Conservation (phyloP, 805 yeast genomes). For the Sugiyamaella americana region DNA sequence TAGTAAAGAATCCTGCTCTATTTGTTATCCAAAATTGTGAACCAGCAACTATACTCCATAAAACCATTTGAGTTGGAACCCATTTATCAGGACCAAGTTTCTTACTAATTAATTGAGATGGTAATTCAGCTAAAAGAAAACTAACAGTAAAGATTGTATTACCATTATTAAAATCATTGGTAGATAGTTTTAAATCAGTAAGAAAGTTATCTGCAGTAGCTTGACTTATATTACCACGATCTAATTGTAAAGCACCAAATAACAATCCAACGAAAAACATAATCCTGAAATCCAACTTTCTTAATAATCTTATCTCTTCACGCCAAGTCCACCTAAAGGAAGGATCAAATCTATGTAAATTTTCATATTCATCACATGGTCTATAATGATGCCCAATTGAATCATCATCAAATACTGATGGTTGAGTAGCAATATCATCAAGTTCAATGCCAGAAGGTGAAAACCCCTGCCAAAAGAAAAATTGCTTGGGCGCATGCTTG, state of each 20-base stretch:
- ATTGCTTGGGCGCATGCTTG: constrained; percentile 29
- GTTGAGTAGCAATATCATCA: constrained; percentile 7
- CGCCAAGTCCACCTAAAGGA: constrained; percentile 46
- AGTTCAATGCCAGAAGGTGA: constrained; percentile 5
- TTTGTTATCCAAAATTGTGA: constrained; percentile 43
- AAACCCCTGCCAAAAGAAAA: constrained; percentile 7
- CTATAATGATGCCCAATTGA: background rate
- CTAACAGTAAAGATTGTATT: constrained; percentile 49
- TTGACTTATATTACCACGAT: constrained; percentile 51
- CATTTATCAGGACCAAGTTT: constrained; percentile 58
- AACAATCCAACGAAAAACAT: constrained; percentile 55
- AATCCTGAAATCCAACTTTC: constrained; percentile 52
- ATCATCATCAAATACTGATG: constrained; percentile 4
- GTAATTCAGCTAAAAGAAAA: constrained; percentile 58
- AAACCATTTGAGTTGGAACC: constrained; percentile 52
- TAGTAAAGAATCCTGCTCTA: constrained; percentile 39
- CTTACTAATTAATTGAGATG: constrained; percentile 61
- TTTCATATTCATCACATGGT: constrained; percentile 1
- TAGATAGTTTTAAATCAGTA: constrained; percentile 45
- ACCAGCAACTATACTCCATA: constrained; percentile 56
- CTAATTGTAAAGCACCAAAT: constrained; percentile 55
- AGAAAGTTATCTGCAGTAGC: constrained; percentile 54
- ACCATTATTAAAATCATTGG: constrained; percentile 55
- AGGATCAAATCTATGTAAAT: constrained; percentile 40
- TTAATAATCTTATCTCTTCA: constrained; percentile 46